These are phyloP conservation scores for Elongisporangium anandrum DNA, from an alignment of 352 stramenopile species.

Conservation along the genomic window DNA sequence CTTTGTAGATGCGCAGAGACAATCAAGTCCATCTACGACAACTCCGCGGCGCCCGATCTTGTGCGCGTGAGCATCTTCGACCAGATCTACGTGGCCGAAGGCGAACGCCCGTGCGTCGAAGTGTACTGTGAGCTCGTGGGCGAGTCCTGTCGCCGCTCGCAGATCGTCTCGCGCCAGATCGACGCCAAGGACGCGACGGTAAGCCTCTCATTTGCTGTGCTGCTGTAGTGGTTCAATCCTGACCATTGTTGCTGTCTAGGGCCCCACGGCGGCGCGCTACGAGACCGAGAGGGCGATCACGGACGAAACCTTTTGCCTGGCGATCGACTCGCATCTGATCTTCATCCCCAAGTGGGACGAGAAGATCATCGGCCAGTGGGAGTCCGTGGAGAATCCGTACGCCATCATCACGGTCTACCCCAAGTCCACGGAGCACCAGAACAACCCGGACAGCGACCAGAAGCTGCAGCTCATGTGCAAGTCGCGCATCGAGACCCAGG, in stretches of 20 bases:
- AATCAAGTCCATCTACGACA: constrained; percentile 76
- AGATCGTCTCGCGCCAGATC: constrained; percentile 70
- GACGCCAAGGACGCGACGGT: constrained; percentile 66
- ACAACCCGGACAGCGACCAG: constrained; percentile 41
- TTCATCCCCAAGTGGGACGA: constrained; percentile 79
- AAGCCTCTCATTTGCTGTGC: neutral
- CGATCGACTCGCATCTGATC: constrained; percentile 77
- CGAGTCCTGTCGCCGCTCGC: constrained; percentile 50
- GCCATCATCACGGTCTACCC: constrained; percentile 83
- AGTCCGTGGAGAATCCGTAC: constrained; percentile 57
- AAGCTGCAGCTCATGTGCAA: constrained; percentile 78
- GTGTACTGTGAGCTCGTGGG: constrained; percentile 66
- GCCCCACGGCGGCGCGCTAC: constrained; percentile 64
- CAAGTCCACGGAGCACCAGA: constrained; percentile 65
- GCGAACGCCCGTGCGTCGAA: constrained; percentile 63
- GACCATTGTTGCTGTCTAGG: constrained; percentile 19
- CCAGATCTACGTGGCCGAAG: constrained; percentile 65
- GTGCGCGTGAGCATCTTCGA: constrained; percentile 63
- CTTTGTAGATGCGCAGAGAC: constrained; percentile 61
- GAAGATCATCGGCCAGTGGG: constrained; percentile 68
- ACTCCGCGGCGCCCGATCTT: constrained; percentile 48
- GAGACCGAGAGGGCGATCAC: constrained; percentile 72
- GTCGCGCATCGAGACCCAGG: constrained; percentile 66
- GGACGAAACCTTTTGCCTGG: constrained; percentile 77
- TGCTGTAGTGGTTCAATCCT: neutral